Evolutionary conservation across 371 early-diverging fungal genomes (phyloP), one percentile per base, ranked within the genome.

Genomic region (Apophysomyces elegans): DNA sequence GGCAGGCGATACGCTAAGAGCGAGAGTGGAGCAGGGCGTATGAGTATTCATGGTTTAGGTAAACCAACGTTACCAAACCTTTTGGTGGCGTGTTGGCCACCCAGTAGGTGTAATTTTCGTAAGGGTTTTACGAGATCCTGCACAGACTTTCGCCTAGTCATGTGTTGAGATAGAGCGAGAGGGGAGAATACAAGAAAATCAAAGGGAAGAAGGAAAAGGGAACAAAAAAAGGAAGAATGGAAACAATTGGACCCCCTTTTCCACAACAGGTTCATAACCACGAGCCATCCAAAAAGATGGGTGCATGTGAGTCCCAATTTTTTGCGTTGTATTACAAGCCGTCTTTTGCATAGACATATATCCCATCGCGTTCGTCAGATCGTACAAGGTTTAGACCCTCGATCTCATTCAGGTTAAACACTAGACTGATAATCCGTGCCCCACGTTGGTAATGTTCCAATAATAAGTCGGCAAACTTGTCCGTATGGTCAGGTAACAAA

Each of bases 391-490:
- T 70, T 36, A 87, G 66, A 16, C 77, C 82, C 39, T 75, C 70
- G 37, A 87, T 72, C 60, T 88, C 87, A 50, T 80, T 84, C 35
- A 87, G 67, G 69, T 87, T 81, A 60, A 87, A 87, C 32, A 86
- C 85, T 26, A 86, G 60, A 38, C 85, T 85, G 8, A 87, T 75
- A 58, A 87, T 87, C 50, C 82, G 66, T 16, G 81, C 84, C 7
- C 88, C 86, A 13, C 81, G 70, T 35, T 76, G 61, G 69, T 84
- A 83, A 66, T 85, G 84, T 13, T 77, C 71, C 38, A 83, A 61
- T 7, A 87, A 59, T 50, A 84, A 64, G 35, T 84, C 84, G 44
- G 84, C 82, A 68, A 81, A 82, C 57, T 84, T 82, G 9, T 81
- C 73, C 4, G 84, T 82, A 44, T 84, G 85, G 58, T 87, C 88